These are phyloP conservation scores for Vigna radiata DNA, from an alignment of 306 rosid species.

Conservation along the genomic window DNA sequence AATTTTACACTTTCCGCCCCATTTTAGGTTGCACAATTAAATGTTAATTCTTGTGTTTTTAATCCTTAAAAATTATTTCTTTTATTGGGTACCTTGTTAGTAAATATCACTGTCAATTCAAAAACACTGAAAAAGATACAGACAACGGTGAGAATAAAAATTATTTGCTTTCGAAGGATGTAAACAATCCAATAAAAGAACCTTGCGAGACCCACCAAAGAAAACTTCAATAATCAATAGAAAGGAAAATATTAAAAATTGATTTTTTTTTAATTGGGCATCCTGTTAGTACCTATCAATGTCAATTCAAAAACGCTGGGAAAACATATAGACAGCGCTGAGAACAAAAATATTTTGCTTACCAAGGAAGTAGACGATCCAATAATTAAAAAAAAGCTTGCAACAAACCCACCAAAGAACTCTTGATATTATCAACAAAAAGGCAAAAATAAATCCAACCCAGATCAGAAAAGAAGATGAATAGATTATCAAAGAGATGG, in stretches of 20 bases:
- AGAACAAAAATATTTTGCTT: slow-evolving; percentile 12
- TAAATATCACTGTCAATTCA: slow-evolving; percentile 1
- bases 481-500: slow-evolving; percentile 2
- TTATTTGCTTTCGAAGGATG: slow-evolving; percentile 18
- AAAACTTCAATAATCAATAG: neutral
- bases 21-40: neutral
- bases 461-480: slow-evolving; percentile 44
- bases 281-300: too few relatives aligned
- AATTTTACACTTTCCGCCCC: neutral
- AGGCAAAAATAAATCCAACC: slow-evolving; percentile 44
- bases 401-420: slow-evolving; percentile 23
- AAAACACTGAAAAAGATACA: neutral
- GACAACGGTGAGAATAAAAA: neutral
- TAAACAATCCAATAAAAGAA: neutral
- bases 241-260: too few relatives aligned
- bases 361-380: neutral
- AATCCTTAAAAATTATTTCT: neutral
- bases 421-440: slow-evolving; percentile 3
- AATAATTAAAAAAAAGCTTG: neutral
- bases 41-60: slow-evolving; percentile 15
- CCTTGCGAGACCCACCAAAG: slow-evolving; percentile 29
- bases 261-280: too few relatives aligned
- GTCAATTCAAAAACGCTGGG: too few relatives aligned
- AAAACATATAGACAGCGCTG: too few relatives aligned
- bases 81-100: neutral